Conservation (phyloP, 805 yeast genomes). For the Zygosaccharomyces pseudorouxii region DNA sequence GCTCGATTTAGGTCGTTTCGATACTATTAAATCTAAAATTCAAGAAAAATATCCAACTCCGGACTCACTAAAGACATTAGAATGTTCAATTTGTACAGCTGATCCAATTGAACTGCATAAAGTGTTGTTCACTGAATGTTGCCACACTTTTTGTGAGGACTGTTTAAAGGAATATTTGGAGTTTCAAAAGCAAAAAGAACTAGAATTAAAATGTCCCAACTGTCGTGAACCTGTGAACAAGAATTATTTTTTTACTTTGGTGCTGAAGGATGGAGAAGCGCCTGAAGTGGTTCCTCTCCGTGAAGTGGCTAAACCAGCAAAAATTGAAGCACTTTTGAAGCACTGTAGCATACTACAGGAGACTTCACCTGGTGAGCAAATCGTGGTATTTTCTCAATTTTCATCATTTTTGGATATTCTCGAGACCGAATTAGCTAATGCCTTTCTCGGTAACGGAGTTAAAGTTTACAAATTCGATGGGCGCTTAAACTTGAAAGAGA, state of each 20-base stretch:
- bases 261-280: slow-evolving; percentile 26
- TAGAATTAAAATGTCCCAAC: slow-evolving; percentile 62
- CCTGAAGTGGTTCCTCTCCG: slow-evolving; percentile 24
- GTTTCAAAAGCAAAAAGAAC: slow-evolving; percentile 50
- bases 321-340: slow-evolving; percentile 60
- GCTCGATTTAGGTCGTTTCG: slow-evolving; percentile 1
- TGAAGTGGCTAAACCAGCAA: slow-evolving; percentile 52
- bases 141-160: slow-evolving; percentile 70
- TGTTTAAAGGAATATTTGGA: slow-evolving; percentile 74
- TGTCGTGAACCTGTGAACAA: slow-evolving; percentile 58
- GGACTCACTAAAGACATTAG: slow-evolving; percentile 42
- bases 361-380: slow-evolving; percentile 60
- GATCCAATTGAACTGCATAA: slow-evolving; percentile 54
- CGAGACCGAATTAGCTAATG: slow-evolving; percentile 52
- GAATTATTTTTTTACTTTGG: slow-evolving; percentile 40
- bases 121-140: slow-evolving; percentile 66
- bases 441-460: slow-evolving; percentile 34
- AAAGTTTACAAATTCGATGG: slow-evolving; percentile 77
- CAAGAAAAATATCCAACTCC: slow-evolving; percentile 28
- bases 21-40: slow-evolving; percentile 2
- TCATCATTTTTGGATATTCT: slow-evolving; percentile 76
- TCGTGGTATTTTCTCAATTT: slow-evolving; percentile 88
- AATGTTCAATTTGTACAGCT: slow-evolving; percentile 82
- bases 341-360: slow-evolving; percentile 53
- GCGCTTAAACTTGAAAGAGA: slow-evolving; percentile 57